These are phyloP conservation scores for Candida smagusa DNA, from an alignment of 1,139 yeast genomes.

Conservation along the genomic window DNA sequence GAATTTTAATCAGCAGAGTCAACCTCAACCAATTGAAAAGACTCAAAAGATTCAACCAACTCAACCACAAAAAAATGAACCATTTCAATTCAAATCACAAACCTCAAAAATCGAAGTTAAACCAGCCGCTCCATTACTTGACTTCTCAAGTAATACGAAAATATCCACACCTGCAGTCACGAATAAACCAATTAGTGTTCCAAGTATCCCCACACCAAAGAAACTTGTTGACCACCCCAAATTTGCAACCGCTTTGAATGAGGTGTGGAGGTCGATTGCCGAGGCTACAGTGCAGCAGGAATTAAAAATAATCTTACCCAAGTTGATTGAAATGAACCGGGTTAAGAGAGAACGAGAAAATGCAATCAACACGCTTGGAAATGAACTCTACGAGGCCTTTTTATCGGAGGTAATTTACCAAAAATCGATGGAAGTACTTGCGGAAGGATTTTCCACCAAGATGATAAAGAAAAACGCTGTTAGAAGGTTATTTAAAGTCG, in stretches of 20 bases:
- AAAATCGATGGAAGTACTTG: constrained; percentile 38
- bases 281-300: constrained; percentile 29
- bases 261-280: constrained; percentile 28
- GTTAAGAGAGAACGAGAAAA: constrained; percentile 22
- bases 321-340: constrained; percentile 20
- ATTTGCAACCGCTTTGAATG: constrained; percentile 18
- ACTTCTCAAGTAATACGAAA: constrained; percentile 2
- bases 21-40: too few species aligned
- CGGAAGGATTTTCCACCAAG: constrained; percentile 28
- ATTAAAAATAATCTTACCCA: constrained; percentile 22
- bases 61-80: not conserved
- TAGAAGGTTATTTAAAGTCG: constrained; percentile 22
- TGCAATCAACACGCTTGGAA: constrained; percentile 37
- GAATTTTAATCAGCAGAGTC: too few species aligned
- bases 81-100: too few species aligned
- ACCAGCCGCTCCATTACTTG: constrained; percentile 1
- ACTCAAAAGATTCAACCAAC: too few species aligned
- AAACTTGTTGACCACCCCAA: constrained; percentile 17
- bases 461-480: constrained; percentile 25
- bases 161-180: constrained; percentile 1
- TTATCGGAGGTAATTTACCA: constrained; percentile 52
- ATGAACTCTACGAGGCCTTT: constrained; percentile 57
- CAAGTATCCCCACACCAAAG: constrained; percentile 9
- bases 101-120: not conserved
- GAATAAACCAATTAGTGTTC: constrained; percentile 4